Evolutionary conservation across 768 basidiomycete species (phyloP), one percentile per base, ranked within the genome.

Genomic region (Lyophyllum atratum): DNA sequence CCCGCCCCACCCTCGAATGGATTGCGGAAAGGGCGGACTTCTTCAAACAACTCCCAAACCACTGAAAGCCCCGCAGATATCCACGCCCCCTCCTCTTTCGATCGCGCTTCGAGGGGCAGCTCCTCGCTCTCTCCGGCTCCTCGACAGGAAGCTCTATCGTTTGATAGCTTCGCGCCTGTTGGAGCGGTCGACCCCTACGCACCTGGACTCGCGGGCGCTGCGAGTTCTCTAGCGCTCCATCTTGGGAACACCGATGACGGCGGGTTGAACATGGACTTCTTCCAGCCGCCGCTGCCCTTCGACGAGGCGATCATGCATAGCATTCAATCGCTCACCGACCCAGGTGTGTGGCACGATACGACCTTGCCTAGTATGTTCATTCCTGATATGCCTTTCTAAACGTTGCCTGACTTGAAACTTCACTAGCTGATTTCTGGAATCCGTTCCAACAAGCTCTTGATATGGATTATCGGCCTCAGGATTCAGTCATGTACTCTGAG

Each of bases 281-380:
- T 85, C 71, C 76, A 81, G 34, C 76, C 83, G 1, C 76, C 82
- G 12, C 73, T 87, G 61, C 77, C 79, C 2, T 85, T 85, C 62
- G 85, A 89, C 62, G 72, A 76, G 17, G 83, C 84, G 39, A 79
- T 88, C 25, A 63, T 88, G 68, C 81, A 86, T 52, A 83, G 84
- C 24, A 80, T 87, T 65, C 84, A 86, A 61, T 78, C 82, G 28
- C 66, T 88, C 64, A 73, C 78, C 15, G 80, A 86, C 65, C 79
- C 82, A 14, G 68, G 72, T 43, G 70, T 72, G 2, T 87, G 84
- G 85, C 80, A 78, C 34, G 83, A 84, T 65, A 77, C 81, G 26
- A 71, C 78, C 1, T 60, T 85, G 37, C 80, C 85, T 64, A 80
- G 85, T 86, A 59, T 62, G 81, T 67, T 46, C 29, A 49, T 31